Evolutionary conservation across 441 rosid species (phyloP).

Genomic region (Populus trichocarpa): DNA sequence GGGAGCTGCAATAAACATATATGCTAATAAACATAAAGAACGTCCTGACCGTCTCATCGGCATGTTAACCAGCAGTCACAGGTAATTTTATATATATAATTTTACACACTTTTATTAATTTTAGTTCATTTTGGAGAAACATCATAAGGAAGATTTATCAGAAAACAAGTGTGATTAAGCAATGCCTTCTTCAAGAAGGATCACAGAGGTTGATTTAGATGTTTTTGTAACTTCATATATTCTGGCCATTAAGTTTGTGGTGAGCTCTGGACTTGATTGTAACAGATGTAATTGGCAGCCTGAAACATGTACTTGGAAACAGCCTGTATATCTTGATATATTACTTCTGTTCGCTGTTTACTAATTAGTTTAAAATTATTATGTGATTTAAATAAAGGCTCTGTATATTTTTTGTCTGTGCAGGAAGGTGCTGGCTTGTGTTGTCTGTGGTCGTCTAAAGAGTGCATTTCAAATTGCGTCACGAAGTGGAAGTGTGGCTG

Average conservation of each 20-base stretch:
- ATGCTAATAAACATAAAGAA: slow-evolving; percentile 96
- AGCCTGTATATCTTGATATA: not conserved
- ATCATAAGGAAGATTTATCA: not conserved
- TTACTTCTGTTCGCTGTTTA: not conserved
- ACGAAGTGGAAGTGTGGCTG: slow-evolving; percentile 94
- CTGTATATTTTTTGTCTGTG: slow-evolving; percentile 20
- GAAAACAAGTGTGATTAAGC: not conserved
- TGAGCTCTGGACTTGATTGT: not conserved
- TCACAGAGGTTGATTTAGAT: not conserved
- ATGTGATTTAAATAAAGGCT: not conserved
- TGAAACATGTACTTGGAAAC: not conserved
- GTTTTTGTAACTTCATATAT: not conserved
- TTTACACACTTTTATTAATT: slow-evolving; percentile 6
- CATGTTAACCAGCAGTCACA: slow-evolving; percentile 95
- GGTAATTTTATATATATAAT: slow-evolving; percentile 36
- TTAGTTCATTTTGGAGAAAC: slow-evolving; percentile 4
- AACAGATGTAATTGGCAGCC: not conserved
- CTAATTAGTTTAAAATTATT: not conserved
- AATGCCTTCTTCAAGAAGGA: not conserved
- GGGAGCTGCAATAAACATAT: slow-evolving; percentile 95
- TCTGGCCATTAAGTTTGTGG: not conserved
- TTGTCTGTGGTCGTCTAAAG: slow-evolving; percentile 95
- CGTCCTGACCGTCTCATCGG: slow-evolving; percentile 98
- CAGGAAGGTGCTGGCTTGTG: slow-evolving; percentile 98
- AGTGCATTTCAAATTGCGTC: slow-evolving; percentile 98